These are phyloP conservation scores for Mycosarcoma mackinlayi DNA, from an alignment of 1,284 basidiomycete genomes.

Conservation along the genomic window DNA sequence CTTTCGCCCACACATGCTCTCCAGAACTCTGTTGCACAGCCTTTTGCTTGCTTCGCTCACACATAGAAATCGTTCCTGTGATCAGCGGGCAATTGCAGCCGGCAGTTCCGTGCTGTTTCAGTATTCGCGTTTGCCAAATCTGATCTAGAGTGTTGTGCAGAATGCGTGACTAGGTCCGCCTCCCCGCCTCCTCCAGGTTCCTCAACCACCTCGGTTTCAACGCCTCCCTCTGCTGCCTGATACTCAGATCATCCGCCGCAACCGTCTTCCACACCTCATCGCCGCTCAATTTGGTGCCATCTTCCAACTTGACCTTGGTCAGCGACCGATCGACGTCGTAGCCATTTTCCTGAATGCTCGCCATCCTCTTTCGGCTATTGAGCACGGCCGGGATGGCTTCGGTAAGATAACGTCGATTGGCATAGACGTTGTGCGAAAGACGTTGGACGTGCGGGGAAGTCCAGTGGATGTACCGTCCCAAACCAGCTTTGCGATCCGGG, in stretches of 20 bases:
- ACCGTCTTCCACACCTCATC: conserved; percentile 31
- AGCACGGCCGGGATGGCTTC: conserved; percentile 37
- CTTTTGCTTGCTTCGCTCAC: conserved; percentile 1
- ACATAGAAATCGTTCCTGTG: not conserved
- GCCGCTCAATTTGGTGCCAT: conserved; percentile 20
- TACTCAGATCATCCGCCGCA: conserved; percentile 12
- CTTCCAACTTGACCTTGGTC: conserved; percentile 6
- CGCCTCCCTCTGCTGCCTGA: conserved; percentile 26
- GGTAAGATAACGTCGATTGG: conserved; percentile 34
- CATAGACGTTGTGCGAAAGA: conserved; percentile 35
- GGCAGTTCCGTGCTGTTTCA: too few relatives aligned
- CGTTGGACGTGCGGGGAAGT: conserved; percentile 39
- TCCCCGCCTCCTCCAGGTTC: conserved; percentile 13
- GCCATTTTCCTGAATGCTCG: conserved; percentile 20
- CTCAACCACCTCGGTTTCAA: conserved; percentile 47
- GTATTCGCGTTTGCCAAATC: too few relatives aligned
- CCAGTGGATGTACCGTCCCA: conserved; percentile 43
- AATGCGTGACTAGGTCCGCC: too few relatives aligned
- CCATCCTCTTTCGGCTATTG: conserved; percentile 28
- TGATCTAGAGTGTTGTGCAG: too few relatives aligned
- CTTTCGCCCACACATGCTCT: too few relatives aligned
- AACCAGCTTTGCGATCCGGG: conserved; percentile 33
- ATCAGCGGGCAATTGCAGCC: conserved; percentile 1
- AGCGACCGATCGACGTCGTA: conserved; percentile 19
- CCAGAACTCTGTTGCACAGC: too few relatives aligned